phyloP scores from a whole-genome alignment of 192 early-diverging fungal species.

The Gaertneriomyces sp. region DNA sequence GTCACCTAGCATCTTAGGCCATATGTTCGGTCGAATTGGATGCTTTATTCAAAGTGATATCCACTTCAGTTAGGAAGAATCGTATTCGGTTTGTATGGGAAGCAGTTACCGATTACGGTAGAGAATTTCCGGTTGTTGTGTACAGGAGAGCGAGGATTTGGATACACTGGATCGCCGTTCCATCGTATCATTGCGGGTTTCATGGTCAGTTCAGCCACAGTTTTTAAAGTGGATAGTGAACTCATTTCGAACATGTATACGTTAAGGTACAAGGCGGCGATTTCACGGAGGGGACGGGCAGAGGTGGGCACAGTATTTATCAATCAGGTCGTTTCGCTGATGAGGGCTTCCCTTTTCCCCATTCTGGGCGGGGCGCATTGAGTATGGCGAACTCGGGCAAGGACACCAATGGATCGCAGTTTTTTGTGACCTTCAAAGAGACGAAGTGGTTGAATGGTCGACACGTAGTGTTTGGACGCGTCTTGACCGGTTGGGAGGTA shows the following conservation, averaged over 20 bases:
- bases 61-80: slow-evolving; percentile 53
- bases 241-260: not conserved
- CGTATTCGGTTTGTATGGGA: slow-evolving; percentile 70
- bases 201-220: slow-evolving; percentile 44
- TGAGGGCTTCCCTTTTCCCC: slow-evolving; percentile 80
- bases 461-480: slow-evolving; percentile 68
- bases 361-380: slow-evolving; percentile 37
- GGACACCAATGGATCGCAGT: slow-evolving; percentile 68
- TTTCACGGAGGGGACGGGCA: not conserved
- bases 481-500: slow-evolving; percentile 54
- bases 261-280: not conserved
- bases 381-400: slow-evolving; percentile 47
- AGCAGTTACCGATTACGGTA: slow-evolving; percentile 50
- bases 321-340: slow-evolving; percentile 75
- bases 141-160: slow-evolving; percentile 54
- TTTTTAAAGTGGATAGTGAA: slow-evolving; percentile 48
- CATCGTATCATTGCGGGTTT: slow-evolving; percentile 65
- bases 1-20: not conserved
- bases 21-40: not conserved
- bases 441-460: slow-evolving; percentile 43
- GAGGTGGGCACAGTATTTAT: slow-evolving; percentile 46
- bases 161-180: slow-evolving; percentile 77
- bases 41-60: not conserved
- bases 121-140: slow-evolving; percentile 54
- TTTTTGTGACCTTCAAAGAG: slow-evolving; percentile 47